phyloP scores from a whole-genome alignment of 2,329 filamentous ascomycete species.

The Monilinia fructicola region DNA sequence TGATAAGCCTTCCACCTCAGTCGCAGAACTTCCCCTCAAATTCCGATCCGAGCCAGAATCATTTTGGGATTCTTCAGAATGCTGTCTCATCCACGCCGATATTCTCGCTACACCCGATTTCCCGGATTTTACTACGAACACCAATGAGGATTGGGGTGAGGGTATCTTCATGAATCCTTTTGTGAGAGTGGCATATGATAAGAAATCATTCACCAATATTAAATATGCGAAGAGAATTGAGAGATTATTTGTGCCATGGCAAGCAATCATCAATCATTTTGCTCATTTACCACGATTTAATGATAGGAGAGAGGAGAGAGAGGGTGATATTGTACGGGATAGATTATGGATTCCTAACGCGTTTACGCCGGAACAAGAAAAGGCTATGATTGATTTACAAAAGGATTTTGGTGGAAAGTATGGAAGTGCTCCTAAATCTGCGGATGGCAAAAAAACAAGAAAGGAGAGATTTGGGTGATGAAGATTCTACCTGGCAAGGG shows the following conservation, averaged over 20 bases:
- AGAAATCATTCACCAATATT: conserved; percentile 57
- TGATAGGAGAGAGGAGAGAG: conserved; percentile 57
- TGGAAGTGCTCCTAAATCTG: conserved; percentile 11
- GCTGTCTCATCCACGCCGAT: conserved; percentile 57
- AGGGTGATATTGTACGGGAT: conserved; percentile 55
- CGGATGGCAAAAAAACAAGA: conserved; percentile 22
- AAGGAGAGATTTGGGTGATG: conserved; percentile 27
- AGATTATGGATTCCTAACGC: conserved; percentile 48
- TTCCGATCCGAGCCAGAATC: conserved; percentile 60
- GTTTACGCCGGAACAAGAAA: conserved; percentile 37
- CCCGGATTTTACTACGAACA: conserved; percentile 6
- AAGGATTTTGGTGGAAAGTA: conserved; percentile 27
- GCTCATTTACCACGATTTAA: conserved; percentile 60
- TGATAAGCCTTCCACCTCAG: conserved; percentile 23
- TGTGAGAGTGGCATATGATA: conserved; percentile 68
- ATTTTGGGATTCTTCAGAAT: conserved; percentile 65
- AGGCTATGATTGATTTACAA: conserved; percentile 27
- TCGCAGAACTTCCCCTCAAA: conserved; percentile 28
- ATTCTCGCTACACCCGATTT: conserved; percentile 40
- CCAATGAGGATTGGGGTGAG: conserved; percentile 42
- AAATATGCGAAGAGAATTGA: conserved; percentile 63
- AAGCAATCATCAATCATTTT: conserved; percentile 57
- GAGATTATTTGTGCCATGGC: conserved; percentile 58
- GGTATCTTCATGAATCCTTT: conserved; percentile 75
- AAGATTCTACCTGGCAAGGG: conserved; percentile 15